Percentiles rank a stretch among this genome's conserved stretches.
phyloP scores from a whole-genome alignment of 805 yeast genomes.

The Wickerhamia fluorescens region DNA sequence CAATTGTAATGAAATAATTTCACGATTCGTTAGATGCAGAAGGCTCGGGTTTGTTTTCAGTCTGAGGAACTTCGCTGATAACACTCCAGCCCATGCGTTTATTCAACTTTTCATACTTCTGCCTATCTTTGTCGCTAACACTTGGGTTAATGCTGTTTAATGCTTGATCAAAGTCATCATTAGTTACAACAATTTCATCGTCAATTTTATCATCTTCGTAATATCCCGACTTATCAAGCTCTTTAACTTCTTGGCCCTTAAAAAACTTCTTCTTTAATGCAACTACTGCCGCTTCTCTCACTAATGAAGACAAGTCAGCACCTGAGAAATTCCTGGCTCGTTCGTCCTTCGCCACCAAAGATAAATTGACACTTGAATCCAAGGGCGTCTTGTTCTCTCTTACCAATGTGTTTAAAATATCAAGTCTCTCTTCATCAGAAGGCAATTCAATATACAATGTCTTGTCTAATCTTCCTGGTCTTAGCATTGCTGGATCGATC shows the following conservation, averaged over 20 bases:
- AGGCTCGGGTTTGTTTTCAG: constrained; percentile 7
- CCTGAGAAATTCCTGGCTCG: constrained; percentile 89
- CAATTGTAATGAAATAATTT: too few species aligned
- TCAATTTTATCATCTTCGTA: constrained; percentile 24
- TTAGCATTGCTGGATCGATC: constrained; percentile 96
- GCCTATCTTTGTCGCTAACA: constrained; percentile 79
- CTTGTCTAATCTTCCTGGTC: constrained; percentile 95
- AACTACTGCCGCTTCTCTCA: constrained; percentile 87
- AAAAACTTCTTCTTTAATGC: constrained; percentile 76
- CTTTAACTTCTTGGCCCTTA: constrained; percentile 30
- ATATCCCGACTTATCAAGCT: constrained; percentile 31
- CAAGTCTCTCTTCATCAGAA: constrained; percentile 65
- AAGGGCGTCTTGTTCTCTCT: constrained; percentile 72
- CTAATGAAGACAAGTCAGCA: constrained; percentile 89
- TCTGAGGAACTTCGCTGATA: constrained; percentile 27
- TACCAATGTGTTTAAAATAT: constrained; percentile 73
- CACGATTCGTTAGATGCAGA: too few species aligned
- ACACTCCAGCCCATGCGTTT: constrained; percentile 69
- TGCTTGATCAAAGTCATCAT: constrained; percentile 64
- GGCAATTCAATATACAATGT: constrained; percentile 90
- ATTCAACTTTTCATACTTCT: constrained; percentile 67
- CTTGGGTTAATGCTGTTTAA: constrained; percentile 76
- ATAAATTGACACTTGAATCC: constrained; percentile 52
- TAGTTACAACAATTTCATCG: constrained; percentile 46
- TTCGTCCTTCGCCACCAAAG: constrained; percentile 59